Evolutionary conservation across 768 basidiomycete genomes (phyloP), one percentile per base, ranked within the genome.

Genomic region (Russula olivacea): DNA sequence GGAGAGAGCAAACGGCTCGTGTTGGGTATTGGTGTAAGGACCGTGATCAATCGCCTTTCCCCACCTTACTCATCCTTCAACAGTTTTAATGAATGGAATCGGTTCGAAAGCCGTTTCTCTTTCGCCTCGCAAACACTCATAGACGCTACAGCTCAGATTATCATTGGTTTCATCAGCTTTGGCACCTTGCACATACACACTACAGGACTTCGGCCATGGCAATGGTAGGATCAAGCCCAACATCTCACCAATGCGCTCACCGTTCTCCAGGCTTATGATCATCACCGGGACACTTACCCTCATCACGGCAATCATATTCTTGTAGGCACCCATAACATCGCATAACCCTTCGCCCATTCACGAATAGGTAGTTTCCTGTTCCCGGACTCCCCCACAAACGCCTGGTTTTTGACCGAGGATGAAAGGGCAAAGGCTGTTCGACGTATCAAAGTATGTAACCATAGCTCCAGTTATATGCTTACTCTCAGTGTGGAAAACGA

Each of bases 21-120:
- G 81, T 89, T n/a, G 88, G 88, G 2, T 89, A 87, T 69, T 89
- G 86, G 86, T 88, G 88, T 89, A 71, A 73, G 86, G 76, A n/a
- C 32, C 14, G 14, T 38, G 7, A 19, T 38, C 8, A 23, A 21
- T n/a, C 36, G 14, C 40, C 30, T 21, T 34, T 15, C n/a, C 7
- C 23, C 14, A 43, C n/a, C 47, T 40, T 19, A 56, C 63, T 64
- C 41, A 60, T 32, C 25, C 6, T n/a, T 3, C 3, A 21, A 14
- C 52, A 87, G 87, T 87, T 69, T 74, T 89, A 59, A 89, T 89
- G 88, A 88, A 88, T 55, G 88, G 88, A 10, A 83, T 81, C 66
- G 86, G 87, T 83, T 66, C 52, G 74, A 59, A 32, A 53, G 2
- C 14, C 34, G 25, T 9, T 2, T 47, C 55, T 30, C 15, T 23